Evolutionary conservation across 1,284 basidiomycete species (phyloP), one percentile per base, ranked within the genome.

Genomic region (Fomitopsis palustris): DNA sequence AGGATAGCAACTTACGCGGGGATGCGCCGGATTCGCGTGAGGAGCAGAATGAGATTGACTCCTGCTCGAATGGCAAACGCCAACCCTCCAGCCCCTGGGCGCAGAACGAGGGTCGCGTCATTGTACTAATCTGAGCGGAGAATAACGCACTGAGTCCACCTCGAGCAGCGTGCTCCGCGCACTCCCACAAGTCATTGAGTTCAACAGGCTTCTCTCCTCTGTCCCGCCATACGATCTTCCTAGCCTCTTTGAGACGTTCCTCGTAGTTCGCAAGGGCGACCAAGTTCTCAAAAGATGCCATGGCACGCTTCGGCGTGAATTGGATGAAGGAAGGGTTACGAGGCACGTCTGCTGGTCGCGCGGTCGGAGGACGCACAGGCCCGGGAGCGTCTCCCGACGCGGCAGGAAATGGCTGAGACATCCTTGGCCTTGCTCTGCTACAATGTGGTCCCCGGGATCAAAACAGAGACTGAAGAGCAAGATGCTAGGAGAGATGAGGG

Each of bases 151-250:
- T 81, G 31, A 92, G 65, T 25, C 86, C 92, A 14, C 94, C 90
- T 53, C 82, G 80, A 4, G 81, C 75, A 0, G 93, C 92, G 70
- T 96, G 88, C 53, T 87, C 82, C 21, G 90, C 67, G 61, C 91
- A 91, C 59, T 89, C 84, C 72, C 86, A 83, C 21, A 90, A 65
- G 61, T 87, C 86, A 39, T 79, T 70, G 7, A 96, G 74, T 62
- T 92, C 85, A 1, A 84, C 82, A 0, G 86, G 85, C 41, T 86
- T 85, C 73, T 95, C 89, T 4, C 92, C 92, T 64, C 84, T 78
- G 64, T 90, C 86, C 37, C 94, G 80, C 93, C 94, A 96, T 1
- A 96, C 85, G 68, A 93, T 87, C 69, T 83, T 87, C 45, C 84
- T 78, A 0, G 92, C 88, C 58, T 87, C 87, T 60, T 76, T 81